Percentiles rank a stretch among this genome's conserved stretches.
These are phyloP conservation scores for Phytophthora citricola DNA, from an alignment of 352 stramenopile species.

Conservation along the genomic window DNA sequence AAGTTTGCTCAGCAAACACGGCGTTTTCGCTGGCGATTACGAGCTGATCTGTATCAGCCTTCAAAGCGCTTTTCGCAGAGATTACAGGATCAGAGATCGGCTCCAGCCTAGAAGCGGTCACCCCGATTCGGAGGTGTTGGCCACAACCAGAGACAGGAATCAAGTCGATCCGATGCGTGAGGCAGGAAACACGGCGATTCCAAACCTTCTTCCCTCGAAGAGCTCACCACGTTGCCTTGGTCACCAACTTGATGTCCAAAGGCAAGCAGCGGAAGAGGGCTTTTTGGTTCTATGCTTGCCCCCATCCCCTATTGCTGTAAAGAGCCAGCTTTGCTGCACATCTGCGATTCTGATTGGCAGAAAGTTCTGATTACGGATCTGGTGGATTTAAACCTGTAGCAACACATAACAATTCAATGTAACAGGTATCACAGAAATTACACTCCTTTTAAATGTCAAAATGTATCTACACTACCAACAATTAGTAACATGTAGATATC, in stretches of 20 bases:
- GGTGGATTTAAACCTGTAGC: not conserved
- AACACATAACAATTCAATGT: not conserved
- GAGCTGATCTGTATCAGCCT: conserved; percentile 2
- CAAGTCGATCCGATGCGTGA: not conserved
- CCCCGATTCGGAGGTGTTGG: no score
- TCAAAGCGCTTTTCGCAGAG: conserved; percentile 13
- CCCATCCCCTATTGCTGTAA: conserved; percentile 11
- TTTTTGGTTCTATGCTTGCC: conserved; percentile 2
- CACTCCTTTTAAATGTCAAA: not conserved
- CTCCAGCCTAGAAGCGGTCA: no score
- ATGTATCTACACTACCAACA: not conserved
- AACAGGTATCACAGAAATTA: conserved; percentile 6
- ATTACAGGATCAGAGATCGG: conserved; percentile 17
- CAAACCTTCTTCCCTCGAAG: no score
- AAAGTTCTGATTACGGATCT: conserved; percentile 20
- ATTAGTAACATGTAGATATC: not conserved
- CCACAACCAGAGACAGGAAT: conserved; percentile 10
- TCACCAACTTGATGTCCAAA: not conserved
- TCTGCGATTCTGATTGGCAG: conserved; percentile 8
- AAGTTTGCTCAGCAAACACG: conserved; percentile 12
- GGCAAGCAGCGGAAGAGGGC: conserved; percentile 4
- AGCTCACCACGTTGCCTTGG: no score
- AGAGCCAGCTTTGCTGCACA: conserved; percentile 16
- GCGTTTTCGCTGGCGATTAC: conserved; percentile 1
- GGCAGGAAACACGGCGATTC: conserved; percentile 1